Percentiles rank a stretch among this genome's conserved stretches.
Evolutionary conservation across 2,329 filamentous ascomycete genomes (phyloP).

Genomic region (Lasiodiplodia citricola): DNA sequence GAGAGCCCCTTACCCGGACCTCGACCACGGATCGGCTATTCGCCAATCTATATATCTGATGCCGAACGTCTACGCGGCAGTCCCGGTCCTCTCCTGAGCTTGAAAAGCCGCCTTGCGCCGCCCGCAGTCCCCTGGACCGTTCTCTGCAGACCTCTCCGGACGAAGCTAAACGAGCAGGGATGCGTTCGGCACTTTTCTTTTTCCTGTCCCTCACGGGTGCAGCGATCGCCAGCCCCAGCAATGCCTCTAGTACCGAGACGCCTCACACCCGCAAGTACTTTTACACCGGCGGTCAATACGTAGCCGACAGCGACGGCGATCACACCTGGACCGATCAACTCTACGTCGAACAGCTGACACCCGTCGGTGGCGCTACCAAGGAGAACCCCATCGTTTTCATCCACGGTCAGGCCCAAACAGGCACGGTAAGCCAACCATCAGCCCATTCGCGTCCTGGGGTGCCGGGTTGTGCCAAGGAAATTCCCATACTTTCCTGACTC

Average conservation of each 20-base stretch:
- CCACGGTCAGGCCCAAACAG: slow-evolving; percentile 18
- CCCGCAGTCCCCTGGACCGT: too few relatives aligned
- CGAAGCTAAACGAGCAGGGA: background rate
- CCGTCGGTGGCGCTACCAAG: slow-evolving; percentile 21
- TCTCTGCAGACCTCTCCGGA: background rate
- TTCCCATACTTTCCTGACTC: background rate
- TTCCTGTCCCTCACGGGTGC: background rate
- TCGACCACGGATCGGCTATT: slow-evolving; percentile 9
- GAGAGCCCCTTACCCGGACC: background rate
- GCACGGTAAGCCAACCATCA: slow-evolving; percentile 1
- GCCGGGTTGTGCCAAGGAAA: background rate
- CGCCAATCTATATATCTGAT: slow-evolving; percentile 23
- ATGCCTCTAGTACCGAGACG: background rate
- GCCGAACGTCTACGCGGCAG: background rate
- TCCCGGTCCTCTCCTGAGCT: background rate
- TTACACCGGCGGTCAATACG: slow-evolving; percentile 36
- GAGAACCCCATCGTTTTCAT: slow-evolving; percentile 13
- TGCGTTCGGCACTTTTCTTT: slow-evolving; percentile 10
- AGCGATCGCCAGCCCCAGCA: slow-evolving; percentile 9
- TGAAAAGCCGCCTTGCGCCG: background rate
- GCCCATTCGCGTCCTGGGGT: background rate
- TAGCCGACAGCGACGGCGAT: background rate
- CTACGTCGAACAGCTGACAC: slow-evolving; percentile 38
- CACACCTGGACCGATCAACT: slow-evolving; percentile 31
- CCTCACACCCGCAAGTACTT: slow-evolving; percentile 33